Base-by-base conservation (phyloP, 805 yeast genomes). In the Wickerhamiella vanderwaltii region DNA sequence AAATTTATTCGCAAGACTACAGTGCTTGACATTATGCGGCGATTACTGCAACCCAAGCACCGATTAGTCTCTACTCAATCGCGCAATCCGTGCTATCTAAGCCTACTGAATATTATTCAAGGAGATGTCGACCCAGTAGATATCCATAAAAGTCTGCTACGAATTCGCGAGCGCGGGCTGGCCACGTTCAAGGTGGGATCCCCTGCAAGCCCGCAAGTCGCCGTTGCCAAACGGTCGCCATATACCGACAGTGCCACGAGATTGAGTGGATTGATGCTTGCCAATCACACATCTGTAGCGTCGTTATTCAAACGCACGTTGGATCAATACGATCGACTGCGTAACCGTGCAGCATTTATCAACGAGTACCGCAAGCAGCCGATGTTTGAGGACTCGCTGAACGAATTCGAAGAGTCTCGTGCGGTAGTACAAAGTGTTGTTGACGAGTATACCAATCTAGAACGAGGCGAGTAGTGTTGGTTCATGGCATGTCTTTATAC, bases 121-220 rank as follows among this genome's bases (percentile, higher is more conserved):
- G 95, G 75, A 37, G 72, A 72, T 19, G 63, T 68, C 17, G 84
- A 80, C 49, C 83, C 78, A 39, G 63, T 65, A 3, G 96, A 87
- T 50, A 70, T 82, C 3, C 77, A 64, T 49, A 64, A 65, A 45
- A 53, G 65, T 6, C 50, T 65, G n/a, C 46, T 61, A 35, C 57
- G 68, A 15, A 57, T 62, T 32, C 54, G 68, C 18, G 68, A 65
- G 34, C 59, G 67, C 18, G 56, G 58, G n/a, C 52, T 57, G 42
- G 67, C 85, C 1, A 67, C 72, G 20, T 91, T 85, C 62, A 84
- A 84, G 3, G 91, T 94, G 0, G 82, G 94, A 86, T 73, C 85
- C 0, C 76, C 91, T 0, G 72, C 86, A 0, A 71, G 86, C 6
- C 70, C 86, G 5, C 91, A 85, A 53, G 65, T 86, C 0, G 86